phyloP scores from a whole-genome alignment of 306 rosid species.

The Lathyrus oleraceus region DNA sequence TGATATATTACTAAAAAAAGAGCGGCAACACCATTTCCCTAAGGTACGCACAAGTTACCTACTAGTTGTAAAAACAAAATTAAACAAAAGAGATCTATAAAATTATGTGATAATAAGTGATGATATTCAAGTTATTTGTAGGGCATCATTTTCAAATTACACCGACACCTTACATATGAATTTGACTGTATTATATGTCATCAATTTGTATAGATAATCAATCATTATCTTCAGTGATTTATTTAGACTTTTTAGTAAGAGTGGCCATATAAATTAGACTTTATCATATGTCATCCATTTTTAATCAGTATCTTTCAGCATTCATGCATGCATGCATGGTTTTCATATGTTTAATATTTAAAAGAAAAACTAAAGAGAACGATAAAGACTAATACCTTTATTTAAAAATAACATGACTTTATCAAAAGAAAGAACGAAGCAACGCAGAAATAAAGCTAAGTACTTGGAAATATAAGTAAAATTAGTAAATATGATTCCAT shows the following conservation, averaged over 20 bases:
- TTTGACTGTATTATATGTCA: neutral
- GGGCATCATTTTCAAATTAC: no score
- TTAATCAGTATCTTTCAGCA: neutral
- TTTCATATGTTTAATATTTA: constrained; percentile 5
- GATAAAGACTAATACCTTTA: neutral
- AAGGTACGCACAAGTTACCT: no score
- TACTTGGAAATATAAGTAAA: neutral
- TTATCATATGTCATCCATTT: neutral
- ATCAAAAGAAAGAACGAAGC: constrained; percentile 19
- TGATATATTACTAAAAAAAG: no score
- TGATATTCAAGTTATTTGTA: no score
- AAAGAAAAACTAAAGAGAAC: neutral
- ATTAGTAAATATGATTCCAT: neutral
- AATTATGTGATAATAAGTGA: no score
- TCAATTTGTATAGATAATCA: neutral
- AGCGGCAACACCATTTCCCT: no score
- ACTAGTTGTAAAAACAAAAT: no score
- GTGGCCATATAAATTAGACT: neutral
- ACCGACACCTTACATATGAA: no score
- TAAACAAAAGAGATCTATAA: no score
- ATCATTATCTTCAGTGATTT: no score
- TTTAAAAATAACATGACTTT: constrained; percentile 5
- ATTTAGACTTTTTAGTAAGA: no score
- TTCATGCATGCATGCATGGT: neutral
- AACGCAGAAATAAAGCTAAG: neutral